Base-by-base conservation (phyloP, 805 yeast species). In the Candida sphagnicola region DNA sequence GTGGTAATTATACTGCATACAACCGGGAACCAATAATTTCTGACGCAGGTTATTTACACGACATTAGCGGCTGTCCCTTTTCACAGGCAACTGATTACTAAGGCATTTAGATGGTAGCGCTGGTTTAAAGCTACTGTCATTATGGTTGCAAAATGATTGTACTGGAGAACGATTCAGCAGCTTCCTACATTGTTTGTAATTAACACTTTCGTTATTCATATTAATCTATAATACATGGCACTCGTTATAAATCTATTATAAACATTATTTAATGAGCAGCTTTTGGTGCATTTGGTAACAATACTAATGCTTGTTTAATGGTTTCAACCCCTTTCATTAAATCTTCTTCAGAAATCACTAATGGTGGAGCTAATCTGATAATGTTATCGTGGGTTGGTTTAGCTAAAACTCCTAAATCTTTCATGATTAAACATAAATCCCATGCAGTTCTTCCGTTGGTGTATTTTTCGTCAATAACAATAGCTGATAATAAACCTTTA, bases 341-440 rank as follows among this genome's bases (percentile, higher is more conserved):
- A 57, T 91, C 97, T 53, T 83, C 91, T 58, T 89, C 82, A 23
- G 90, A 77, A 48, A 91, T 91, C 29, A 89, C 95, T 61, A 91
- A 72, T 17, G 98, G 97, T 41, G 98, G 98, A 8, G 98, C 96
- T 60, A 91, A 73, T 72, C 98, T 83, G 58, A 91, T 90, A 54
- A 91, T 90, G 62, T 89, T 84, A 53, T 89, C 95, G 61, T 91
- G 98, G 1, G 98, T 90, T 48, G 97, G 98, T 68, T 90, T 91
- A 46, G 98, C 97, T 55, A 90, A 72, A 12, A 91, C 84, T 42
- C 98, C 98, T 44, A 78, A 70, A 39, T 85, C 80, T 65, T 85
- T 88, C 93, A 91, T 83, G 52, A 86, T 66, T 52, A 91, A 61
- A 68, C 98, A 91, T 49, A 91, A 72, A 59, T 91, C 97, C 98